These are phyloP conservation scores for Streptanthus diversifolius DNA, from an alignment of 345 rosid species.

Conservation along the genomic window DNA sequence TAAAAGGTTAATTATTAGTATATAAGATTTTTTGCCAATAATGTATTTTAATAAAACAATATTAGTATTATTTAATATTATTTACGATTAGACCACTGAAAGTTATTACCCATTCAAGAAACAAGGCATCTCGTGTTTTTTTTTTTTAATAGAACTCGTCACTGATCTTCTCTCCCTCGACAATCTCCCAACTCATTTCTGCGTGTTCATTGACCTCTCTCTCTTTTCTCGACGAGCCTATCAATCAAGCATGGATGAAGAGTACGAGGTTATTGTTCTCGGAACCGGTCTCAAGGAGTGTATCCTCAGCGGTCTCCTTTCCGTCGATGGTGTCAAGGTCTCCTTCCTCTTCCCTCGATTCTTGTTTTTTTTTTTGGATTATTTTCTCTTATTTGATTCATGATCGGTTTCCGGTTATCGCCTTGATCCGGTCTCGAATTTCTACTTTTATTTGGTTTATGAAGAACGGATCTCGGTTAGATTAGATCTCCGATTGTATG, in stretches of 20 bases:
- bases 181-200: slow-evolving; percentile 22
- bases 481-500: slow-evolving; percentile 22
- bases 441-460: neutral
- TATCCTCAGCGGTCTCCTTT: slow-evolving; percentile 93
- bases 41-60: no score
- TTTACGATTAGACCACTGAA: neutral
- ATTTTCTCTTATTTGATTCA: neutral
- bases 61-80: no score
- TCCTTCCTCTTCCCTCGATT: neutral
- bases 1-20: no score
- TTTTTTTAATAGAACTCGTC: slow-evolving; percentile 2
- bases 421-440: neutral
- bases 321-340: slow-evolving; percentile 94
- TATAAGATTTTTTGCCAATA: no score
- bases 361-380: neutral
- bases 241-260: slow-evolving; percentile 68
- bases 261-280: slow-evolving; percentile 86
- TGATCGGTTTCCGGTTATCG: neutral
- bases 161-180: slow-evolving; percentile 18
- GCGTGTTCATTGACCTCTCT: slow-evolving; percentile 9
- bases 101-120: neutral
- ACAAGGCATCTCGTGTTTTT: neutral
- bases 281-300: slow-evolving; percentile 96
- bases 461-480: slow-evolving; percentile 19
- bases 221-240: slow-evolving; percentile 2